Evolutionary conservation across 2,329 filamentous ascomycete species (phyloP), one percentile per base, ranked within the genome.

Genomic region (Graphiopsis chlorocephala): DNA sequence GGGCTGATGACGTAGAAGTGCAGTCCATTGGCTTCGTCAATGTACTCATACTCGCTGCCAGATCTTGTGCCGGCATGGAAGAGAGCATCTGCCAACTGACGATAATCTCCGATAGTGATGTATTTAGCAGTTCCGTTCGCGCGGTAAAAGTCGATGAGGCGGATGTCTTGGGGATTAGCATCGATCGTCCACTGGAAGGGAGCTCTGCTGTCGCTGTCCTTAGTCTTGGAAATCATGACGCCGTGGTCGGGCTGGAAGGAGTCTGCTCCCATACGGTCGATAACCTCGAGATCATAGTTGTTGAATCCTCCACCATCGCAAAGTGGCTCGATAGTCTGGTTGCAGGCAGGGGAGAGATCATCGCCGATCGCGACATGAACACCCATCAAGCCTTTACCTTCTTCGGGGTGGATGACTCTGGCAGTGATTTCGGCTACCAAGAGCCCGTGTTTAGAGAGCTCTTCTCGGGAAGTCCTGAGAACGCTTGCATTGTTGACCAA

Each of bases 181-280:
- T 85, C 83, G 45, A 85, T 82, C 26, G 78, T 78, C 83, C 83
- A 85, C 66, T 85, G 83, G 76, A 85, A 85, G 0, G 83, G 83
- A 67, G 77, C 71, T 14, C 61, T 29, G 4, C 68, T 66, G 66
- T 80, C 80, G 20, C 64, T 67, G 64, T 82, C 77, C 72, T 83
- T 84, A 25, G 81, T 82, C 75, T 85, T 85, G 76, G 78, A 82
- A 59, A 85, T 80, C 78, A 84, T 79, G 55, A 85, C 83, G 7
- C 83, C 83, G 0, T 78, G 77, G 66, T 85, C 83, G 0, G 83
- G 79, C 28, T 78, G 77, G 75, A 85, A 85, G 2, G 79, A 81
- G 70, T 85, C 83, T 7, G 82, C 77, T 14, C 83, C 83, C 80
- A 85, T 83, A 56, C 83, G 79, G 69, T 84, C 82, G 29, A 85